Conservation (phyloP, 2,329 filamentous ascomycete species). For the Chrysosporium keratinophilum region DNA sequence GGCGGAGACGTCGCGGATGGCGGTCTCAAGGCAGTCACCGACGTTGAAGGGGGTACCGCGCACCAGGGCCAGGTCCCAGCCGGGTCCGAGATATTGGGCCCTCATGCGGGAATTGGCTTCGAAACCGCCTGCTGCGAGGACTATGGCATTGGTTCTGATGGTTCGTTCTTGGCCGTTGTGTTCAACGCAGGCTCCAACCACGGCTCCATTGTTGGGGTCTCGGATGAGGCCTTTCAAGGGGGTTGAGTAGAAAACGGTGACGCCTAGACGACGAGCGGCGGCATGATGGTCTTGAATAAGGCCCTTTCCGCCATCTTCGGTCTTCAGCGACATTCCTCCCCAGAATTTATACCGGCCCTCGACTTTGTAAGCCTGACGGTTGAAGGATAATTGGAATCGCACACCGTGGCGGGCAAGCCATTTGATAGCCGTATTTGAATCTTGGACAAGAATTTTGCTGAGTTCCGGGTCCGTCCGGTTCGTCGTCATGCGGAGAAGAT, state of each 20-base stretch:
- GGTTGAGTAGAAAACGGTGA: constrained; percentile 41
- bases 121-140: constrained; percentile 49
- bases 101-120: constrained; percentile 51
- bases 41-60: constrained; percentile 56
- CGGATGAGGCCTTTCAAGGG: constrained; percentile 27
- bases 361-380: constrained; percentile 56
- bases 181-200: constrained; percentile 20
- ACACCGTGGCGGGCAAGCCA: constrained; percentile 49
- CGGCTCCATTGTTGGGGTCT: constrained; percentile 16
- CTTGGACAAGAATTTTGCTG: constrained; percentile 40
- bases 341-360: constrained; percentile 53
- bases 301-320: constrained; percentile 50
- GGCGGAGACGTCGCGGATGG: constrained; percentile 43
- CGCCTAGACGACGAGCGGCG: constrained; percentile 36
- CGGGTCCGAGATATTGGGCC: constrained; percentile 45
- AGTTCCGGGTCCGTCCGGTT: constrained; percentile 45
- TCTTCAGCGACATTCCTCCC: constrained; percentile 54
- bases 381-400: constrained; percentile 52
- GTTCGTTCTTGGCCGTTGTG: constrained; percentile 10
- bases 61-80: constrained; percentile 54
- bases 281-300: constrained; percentile 42
- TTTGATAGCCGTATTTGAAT: constrained; percentile 43
- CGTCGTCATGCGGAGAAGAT: constrained; percentile 48
- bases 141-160: constrained; percentile 20
- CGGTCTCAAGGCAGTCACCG: constrained; percentile 47